Evolutionary conservation across 306 rosid species (phyloP).

Genomic region (Medicago arabica): DNA sequence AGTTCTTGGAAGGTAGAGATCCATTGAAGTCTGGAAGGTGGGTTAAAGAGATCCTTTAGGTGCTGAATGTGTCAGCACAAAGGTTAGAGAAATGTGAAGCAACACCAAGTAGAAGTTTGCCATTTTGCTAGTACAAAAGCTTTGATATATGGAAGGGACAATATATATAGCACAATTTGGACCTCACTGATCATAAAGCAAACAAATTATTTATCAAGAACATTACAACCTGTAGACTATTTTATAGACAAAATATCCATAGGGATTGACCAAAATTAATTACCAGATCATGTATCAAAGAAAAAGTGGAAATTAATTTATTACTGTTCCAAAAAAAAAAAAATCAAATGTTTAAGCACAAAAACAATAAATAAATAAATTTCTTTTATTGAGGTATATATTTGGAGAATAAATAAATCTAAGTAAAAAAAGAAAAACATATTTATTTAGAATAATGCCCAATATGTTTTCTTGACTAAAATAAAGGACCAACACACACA

Average conservation of each 20-base stretch:
- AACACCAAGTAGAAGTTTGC: constrained; percentile 25
- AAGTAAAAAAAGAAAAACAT: no score
- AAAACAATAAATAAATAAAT: no score
- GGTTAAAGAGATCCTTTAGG: constrained; percentile 36
- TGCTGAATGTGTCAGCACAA: constrained; percentile 39
- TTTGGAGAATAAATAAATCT: no score
- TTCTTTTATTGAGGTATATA: no score
- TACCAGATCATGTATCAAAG: no score
- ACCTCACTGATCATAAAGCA: background rate
- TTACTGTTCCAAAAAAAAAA: no score
- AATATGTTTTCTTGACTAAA: no score
- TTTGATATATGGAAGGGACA: background rate
- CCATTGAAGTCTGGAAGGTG: constrained; percentile 47
- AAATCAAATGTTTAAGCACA: no score
- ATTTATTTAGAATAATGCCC: no score
- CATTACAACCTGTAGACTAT: background rate
- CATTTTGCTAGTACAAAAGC: constrained; percentile 17
- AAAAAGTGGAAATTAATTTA: no score
- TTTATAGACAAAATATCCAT: background rate
- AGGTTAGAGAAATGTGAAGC: constrained; percentile 21
- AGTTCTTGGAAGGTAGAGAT: constrained; percentile 46
- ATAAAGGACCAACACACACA: no score
- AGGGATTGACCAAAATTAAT: no score
- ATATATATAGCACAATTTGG: background rate
- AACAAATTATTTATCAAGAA: background rate